phyloP scores from a whole-genome alignment of 805 yeast species.

The Nakazawaea ambrosiae region DNA sequence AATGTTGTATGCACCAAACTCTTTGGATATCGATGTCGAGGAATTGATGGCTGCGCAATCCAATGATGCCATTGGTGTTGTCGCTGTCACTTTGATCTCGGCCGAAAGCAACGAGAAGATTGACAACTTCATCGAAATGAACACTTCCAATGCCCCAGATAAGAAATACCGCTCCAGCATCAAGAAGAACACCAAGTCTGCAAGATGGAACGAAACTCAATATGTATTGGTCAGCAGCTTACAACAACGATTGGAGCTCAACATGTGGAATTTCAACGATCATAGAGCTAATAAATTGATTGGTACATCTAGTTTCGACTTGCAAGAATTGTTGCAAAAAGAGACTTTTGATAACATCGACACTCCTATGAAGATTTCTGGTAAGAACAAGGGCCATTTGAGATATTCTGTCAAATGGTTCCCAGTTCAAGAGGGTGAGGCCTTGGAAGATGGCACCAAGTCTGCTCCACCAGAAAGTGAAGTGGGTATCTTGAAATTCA shows the following conservation, averaged over 20 bases:
- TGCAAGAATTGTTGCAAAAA: conserved; percentile 54
- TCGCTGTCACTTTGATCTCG: conserved; percentile 55
- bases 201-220: conserved; percentile 62
- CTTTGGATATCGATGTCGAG: conserved; percentile 67
- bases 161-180: conserved; percentile 41
- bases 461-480: conserved; percentile 52
- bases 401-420: conserved; percentile 50
- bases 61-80: conserved; percentile 64
- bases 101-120: conserved; percentile 39
- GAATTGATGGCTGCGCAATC: conserved; percentile 57
- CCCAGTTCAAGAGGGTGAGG: conserved; percentile 38
- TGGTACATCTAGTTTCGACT: conserved; percentile 45
- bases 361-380: conserved; percentile 39
- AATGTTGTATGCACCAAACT: conserved; percentile 77
- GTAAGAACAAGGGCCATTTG: conserved; percentile 50
- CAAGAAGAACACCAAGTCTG: conserved; percentile 48
- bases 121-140: conserved; percentile 52
- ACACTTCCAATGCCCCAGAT: conserved; percentile 35
- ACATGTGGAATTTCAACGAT: conserved; percentile 48
- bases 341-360: conserved; percentile 35
- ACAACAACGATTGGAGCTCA: conserved; percentile 49
- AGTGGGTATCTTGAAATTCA: conserved; percentile 64
- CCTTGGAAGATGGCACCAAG: conserved; percentile 41
- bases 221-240: conserved; percentile 50
- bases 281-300: conserved; percentile 47